Percentiles rank a stretch among this genome's conserved stretches.
These are phyloP conservation scores for Biscogniauxia sp. DNA, from an alignment of 2,329 filamentous ascomycete species.

Conservation along the genomic window DNA sequence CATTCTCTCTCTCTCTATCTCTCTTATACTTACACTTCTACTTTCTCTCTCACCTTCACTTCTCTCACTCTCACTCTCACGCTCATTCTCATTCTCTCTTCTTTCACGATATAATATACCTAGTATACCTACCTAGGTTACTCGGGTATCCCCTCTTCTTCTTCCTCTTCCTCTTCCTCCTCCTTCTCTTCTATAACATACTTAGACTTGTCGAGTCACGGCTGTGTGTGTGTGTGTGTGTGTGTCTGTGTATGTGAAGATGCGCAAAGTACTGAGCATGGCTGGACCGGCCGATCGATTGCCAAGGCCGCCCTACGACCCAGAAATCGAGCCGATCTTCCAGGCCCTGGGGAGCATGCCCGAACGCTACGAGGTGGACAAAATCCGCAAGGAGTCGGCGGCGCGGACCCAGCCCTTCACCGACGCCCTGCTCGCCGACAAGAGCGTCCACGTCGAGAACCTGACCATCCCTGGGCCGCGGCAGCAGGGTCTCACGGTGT, in stretches of 20 bases:
- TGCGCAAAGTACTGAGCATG: slow-evolving; percentile 23
- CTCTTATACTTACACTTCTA: not conserved
- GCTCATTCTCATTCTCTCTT: not conserved
- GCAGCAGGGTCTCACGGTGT: slow-evolving; percentile 21
- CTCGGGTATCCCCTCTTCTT: too few species aligned
- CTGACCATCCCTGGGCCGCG: slow-evolving; percentile 26
- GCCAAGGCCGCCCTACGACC: slow-evolving; percentile 30
- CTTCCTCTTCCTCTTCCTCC: too few species aligned
- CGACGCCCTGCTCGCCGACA: slow-evolving; percentile 26
- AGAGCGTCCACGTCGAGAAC: slow-evolving; percentile 27
- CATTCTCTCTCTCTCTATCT: too few species aligned
- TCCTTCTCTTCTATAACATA: too few species aligned
- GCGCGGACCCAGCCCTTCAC: slow-evolving; percentile 26
- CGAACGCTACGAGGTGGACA: slow-evolving; percentile 29
- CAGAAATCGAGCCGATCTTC: slow-evolving; percentile 26
- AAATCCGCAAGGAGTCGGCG: slow-evolving; percentile 25
- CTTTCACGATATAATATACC: not conserved
- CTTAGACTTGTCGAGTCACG: not conserved
- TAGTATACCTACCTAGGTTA: too few species aligned
- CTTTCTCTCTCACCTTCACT: not conserved
- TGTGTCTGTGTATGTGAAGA: not conserved
- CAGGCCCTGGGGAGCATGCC: slow-evolving; percentile 24
- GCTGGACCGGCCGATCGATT: slow-evolving; percentile 25
- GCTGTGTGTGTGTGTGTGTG: too few species aligned
- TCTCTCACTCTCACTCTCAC: not conserved